phyloP scores from a whole-genome alignment of 192 early-diverging fungal genomes.

The Podila horticola region DNA sequence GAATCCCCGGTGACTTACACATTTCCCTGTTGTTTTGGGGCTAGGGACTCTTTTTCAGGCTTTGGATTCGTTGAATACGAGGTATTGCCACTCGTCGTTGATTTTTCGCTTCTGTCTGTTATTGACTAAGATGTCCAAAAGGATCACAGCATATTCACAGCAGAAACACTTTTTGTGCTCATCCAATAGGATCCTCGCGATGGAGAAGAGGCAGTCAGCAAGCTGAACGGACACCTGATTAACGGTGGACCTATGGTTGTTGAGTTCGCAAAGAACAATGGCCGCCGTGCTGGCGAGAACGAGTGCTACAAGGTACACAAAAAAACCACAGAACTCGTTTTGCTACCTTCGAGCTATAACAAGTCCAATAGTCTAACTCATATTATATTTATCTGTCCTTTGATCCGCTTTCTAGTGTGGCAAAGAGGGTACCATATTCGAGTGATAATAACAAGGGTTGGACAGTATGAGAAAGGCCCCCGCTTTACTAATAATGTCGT shows the following conservation, averaged over 20 bases:
- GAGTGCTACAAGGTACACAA: constrained; percentile 52
- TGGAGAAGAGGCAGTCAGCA: constrained; percentile 50
- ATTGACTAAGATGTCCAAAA: no score
- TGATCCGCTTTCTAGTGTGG: not conserved
- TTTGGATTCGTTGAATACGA: constrained; percentile 61
- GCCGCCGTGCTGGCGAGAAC: constrained; percentile 50
- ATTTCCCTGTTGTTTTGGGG: not conserved
- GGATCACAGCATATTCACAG: not conserved
- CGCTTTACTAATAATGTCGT: no score
- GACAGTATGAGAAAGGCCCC: no score
- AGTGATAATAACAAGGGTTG: no score
- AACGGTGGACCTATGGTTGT: constrained; percentile 51
- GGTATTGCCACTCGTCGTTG: no score
- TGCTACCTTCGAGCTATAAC: not conserved
- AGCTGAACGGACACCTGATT: constrained; percentile 46
- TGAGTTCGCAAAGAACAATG: constrained; percentile 64
- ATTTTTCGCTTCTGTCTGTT: no score
- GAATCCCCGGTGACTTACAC: not conserved
- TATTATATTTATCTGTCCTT: not conserved
- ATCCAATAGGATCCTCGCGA: constrained; percentile 30
- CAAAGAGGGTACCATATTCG: no score
- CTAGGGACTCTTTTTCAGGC: constrained; percentile 16
- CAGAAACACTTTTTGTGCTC: not conserved
- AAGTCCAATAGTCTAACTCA: not conserved
- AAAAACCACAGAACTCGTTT: not conserved